Conservation (phyloP, 2,329 filamentous ascomycete species). For the Diaporthe sp. region DNA sequence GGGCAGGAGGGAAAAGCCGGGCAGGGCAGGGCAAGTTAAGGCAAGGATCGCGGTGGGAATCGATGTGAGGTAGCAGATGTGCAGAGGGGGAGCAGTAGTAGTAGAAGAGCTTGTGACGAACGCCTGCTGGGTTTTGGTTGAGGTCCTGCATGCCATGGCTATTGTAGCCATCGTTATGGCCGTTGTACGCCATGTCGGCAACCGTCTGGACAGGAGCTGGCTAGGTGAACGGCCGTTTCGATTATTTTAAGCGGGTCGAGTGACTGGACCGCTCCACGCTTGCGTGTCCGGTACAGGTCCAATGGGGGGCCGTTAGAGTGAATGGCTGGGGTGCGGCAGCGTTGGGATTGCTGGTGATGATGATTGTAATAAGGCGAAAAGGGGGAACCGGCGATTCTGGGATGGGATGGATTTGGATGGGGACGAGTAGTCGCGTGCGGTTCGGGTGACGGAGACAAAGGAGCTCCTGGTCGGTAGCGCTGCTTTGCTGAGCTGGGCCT, state of each 20-base stretch:
- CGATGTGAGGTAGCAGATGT: background rate
- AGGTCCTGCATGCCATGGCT: conserved; percentile 79
- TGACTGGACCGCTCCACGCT: conserved; percentile 34
- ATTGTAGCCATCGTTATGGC: conserved; percentile 71
- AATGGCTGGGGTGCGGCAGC: conserved; percentile 25
- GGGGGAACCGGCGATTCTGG: conserved; percentile 25
- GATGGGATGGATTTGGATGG: conserved; percentile 33
- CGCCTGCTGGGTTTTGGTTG: conserved; percentile 58
- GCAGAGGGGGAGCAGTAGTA: conserved; percentile 13
- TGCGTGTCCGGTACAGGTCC: conserved; percentile 29
- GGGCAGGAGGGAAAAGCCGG: background rate
- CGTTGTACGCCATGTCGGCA: conserved; percentile 74
- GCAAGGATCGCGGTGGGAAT: conserved; percentile 23
- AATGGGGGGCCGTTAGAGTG: conserved; percentile 23
- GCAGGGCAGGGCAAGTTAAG: conserved; percentile 19
- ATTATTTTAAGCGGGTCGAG: conserved; percentile 37
- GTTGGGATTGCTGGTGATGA: conserved; percentile 33
- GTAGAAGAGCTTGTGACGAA: conserved; percentile 38
- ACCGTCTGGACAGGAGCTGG: conserved; percentile 35
- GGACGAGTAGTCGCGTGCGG: conserved; percentile 18
- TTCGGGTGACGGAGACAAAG: conserved; percentile 32
- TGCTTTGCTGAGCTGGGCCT: conserved; percentile 10
- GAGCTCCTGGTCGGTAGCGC: conserved; percentile 27
- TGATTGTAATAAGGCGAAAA: conserved; percentile 36
- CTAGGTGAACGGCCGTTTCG: conserved; percentile 36